Conservation (phyloP, 2,329 filamentous ascomycete species). For the Stenocarpella maydis region DNA sequence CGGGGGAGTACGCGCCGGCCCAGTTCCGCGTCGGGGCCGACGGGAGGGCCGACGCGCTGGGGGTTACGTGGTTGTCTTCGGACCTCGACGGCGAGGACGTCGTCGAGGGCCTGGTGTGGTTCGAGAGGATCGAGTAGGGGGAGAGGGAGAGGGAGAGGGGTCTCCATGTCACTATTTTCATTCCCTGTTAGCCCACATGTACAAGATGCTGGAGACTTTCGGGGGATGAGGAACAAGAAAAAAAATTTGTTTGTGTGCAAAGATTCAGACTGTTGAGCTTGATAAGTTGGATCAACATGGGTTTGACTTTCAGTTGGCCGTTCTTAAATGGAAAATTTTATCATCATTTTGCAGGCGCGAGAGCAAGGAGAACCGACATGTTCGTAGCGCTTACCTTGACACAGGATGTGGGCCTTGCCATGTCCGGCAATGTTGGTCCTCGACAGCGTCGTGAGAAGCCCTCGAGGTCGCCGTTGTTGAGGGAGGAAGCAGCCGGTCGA, state of each 20-base stretch:
- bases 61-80: conserved; percentile 42
- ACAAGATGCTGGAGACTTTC: not conserved
- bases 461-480: conserved; percentile 1
- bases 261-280: conserved; percentile 71
- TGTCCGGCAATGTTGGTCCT: not conserved
- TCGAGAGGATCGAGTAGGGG: conserved; percentile 39
- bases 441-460: not conserved
- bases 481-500: not conserved
- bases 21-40: conserved; percentile 44
- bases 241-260: not conserved
- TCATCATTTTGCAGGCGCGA: conserved; percentile 36
- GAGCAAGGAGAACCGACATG: not conserved
- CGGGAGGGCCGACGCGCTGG: conserved; percentile 42
- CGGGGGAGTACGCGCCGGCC: conserved; percentile 42
- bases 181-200: conserved; percentile 18
- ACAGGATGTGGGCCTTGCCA: not conserved
- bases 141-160: not conserved
- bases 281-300: conserved; percentile 49
- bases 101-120: conserved; percentile 44
- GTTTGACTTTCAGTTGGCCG: conserved; percentile 40
- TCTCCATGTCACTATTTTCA: conserved; percentile 26
- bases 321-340: conserved; percentile 38
- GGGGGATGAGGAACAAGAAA: not conserved
- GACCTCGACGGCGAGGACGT: conserved; percentile 38
- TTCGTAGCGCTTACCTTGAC: conserved; percentile 22